Evolutionary conservation across 371 early-diverging fungal species (phyloP).

Genomic region (Haplosporangium sp.): DNA sequence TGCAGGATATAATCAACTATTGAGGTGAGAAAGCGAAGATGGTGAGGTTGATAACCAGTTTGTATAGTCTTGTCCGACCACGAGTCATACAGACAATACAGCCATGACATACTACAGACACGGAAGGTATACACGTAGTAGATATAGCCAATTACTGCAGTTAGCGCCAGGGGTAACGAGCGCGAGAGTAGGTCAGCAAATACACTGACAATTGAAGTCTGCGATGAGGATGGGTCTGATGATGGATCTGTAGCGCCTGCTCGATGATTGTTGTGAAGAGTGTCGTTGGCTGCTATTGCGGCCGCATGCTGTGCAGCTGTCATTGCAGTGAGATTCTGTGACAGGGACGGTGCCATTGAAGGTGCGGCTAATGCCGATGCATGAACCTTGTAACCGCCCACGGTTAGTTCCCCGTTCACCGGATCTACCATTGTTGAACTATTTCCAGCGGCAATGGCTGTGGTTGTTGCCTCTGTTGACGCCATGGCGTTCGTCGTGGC

Average conservation of each 20-base stretch:
- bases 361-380: slow-evolving; percentile 36
- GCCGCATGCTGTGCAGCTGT: slow-evolving; percentile 41
- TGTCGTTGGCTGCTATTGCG: slow-evolving; percentile 26
- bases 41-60: neutral
- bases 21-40: neutral
- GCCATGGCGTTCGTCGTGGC: neutral
- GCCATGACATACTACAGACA: slow-evolving; percentile 49
- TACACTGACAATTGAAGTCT: neutral
- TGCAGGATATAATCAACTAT: slow-evolving; percentile 26
- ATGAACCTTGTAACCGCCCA: slow-evolving; percentile 38
- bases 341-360: slow-evolving; percentile 5
- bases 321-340: slow-evolving; percentile 24
- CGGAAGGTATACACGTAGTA: slow-evolving; percentile 55
- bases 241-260: neutral
- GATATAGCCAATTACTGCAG: slow-evolving; percentile 47
- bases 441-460: neutral
- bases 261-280: neutral
- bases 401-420: neutral
- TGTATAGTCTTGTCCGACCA: neutral
- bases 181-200: slow-evolving; percentile 10
- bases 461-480: neutral
- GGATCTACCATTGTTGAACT: neutral
- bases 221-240: neutral
- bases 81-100: neutral
- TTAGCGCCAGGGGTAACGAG: slow-evolving; percentile 40